These are phyloP conservation scores for Hypoxylon sp. DNA, from an alignment of 2,329 filamentous ascomycete genomes.

Conservation along the genomic window DNA sequence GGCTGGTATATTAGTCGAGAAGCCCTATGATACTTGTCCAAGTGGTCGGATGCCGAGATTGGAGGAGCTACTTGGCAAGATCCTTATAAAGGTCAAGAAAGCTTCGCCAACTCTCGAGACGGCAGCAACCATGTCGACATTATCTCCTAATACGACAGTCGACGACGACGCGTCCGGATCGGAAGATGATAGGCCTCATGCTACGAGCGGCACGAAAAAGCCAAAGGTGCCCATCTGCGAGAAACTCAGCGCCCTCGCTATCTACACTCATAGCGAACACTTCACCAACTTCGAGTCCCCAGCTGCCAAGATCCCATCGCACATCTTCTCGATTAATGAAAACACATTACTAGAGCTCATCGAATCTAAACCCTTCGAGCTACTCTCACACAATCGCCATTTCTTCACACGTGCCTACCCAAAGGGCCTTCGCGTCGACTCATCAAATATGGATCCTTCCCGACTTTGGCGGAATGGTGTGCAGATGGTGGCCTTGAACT, in stretches of 20 bases:
- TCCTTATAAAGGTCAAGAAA: slow-evolving; percentile 82
- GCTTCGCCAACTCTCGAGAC: slow-evolving; percentile 43
- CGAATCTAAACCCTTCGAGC: slow-evolving; percentile 71
- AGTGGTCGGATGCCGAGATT: slow-evolving; percentile 70
- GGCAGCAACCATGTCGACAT: slow-evolving; percentile 46
- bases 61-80: slow-evolving; percentile 77
- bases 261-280: slow-evolving; percentile 87
- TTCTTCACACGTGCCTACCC: slow-evolving; percentile 95
- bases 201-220: slow-evolving; percentile 49
- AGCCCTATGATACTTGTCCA: slow-evolving; percentile 58
- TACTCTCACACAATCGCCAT: slow-evolving; percentile 87
- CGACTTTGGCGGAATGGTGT: slow-evolving; percentile 92
- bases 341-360: slow-evolving; percentile 69
- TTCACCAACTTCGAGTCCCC: slow-evolving; percentile 77
- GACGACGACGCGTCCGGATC: slow-evolving; percentile 53
- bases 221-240: slow-evolving; percentile 71
- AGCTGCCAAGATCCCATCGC: slow-evolving; percentile 63
- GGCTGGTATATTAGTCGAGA: slow-evolving; percentile 75
- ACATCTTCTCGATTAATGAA: slow-evolving; percentile 91
- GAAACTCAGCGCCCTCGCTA: slow-evolving; percentile 74
- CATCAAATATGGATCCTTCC: slow-evolving; percentile 93
- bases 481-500: slow-evolving; percentile 98
- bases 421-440: slow-evolving; percentile 77
- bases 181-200: slow-evolving; percentile 52
- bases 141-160: slow-evolving; percentile 40